Base-by-base conservation (phyloP, 768 basidiomycete genomes). In the Rossbeevera mucosa region DNA sequence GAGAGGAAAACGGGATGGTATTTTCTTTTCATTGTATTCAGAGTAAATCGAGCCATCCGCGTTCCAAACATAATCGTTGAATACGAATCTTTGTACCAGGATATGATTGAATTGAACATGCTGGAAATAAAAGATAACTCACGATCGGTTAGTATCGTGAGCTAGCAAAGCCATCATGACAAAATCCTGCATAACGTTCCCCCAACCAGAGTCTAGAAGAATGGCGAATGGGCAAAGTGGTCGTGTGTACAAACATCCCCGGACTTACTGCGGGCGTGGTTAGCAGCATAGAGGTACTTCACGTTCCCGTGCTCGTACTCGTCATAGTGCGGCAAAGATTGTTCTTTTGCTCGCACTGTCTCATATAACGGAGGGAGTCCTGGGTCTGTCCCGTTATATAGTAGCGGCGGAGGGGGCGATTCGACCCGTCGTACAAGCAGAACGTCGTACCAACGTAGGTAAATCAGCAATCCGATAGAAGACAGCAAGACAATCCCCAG, bases 241-340 rank as follows among this genome's bases (percentile, higher is more conserved):
- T 22, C 12, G 7, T 22, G 33, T 7, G n/a, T 20, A 11, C 9
- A 11, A 28, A 7, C 2, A 22, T 45, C 11, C 24, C 8, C 7
- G 14, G 24, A 24, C 14, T 22, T 44, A 75, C 78, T 63, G 48
- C 65, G 63, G 0, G 64, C 72, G 57, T 81, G 78, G 51, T 79
- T 80, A 3, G 76, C 72, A 26, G 77, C 60, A 60, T 72, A 78
- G 8, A 83, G 59, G 55, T 76, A 82, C 52, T 71, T 74, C 14
- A 69, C 62, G 20, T 62, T 53, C 18, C 70, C 73, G 33, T 7
- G 45, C 18, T 75, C 65, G 9, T 75, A 66, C 3, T 56, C 49
- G 26, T 68, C 56, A 53, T 79, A 76, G 50, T 81, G 79, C 0
- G 72, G 67, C 1, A 81, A 56, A 2, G 51, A 52, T 3, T 69